These are phyloP conservation scores for Trichoderma semiorbis DNA, from an alignment of 2,329 filamentous ascomycete species.

Conservation along the genomic window DNA sequence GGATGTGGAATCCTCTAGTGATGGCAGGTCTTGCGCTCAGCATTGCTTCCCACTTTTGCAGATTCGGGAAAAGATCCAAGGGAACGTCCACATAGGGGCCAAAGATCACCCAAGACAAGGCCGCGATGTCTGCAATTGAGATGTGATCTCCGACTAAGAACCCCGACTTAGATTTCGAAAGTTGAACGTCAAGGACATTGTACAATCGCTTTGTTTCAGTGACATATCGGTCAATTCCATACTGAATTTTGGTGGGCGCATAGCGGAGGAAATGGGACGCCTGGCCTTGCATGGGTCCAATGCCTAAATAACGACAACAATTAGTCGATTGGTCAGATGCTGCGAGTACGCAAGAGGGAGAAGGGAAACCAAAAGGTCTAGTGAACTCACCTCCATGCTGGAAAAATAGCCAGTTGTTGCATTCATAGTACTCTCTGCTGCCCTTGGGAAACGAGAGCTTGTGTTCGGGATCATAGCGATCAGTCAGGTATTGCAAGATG, in stretches of 20 bases:
- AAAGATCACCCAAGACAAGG: not conserved
- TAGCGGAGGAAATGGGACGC: not conserved
- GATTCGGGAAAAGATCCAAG: not conserved
- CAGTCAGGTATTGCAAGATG: constrained; percentile 6
- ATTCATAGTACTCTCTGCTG: not conserved
- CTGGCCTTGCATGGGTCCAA: not conserved
- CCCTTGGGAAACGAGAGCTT: not conserved
- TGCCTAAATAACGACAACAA: not conserved
- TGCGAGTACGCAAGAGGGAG: not conserved
- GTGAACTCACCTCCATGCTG: not conserved
- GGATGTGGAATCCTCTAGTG: not conserved
- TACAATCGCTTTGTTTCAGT: not conserved
- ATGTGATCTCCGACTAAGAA: constrained; percentile 1
- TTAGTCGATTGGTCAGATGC: not conserved
- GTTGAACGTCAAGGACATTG: not conserved
- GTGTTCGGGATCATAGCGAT: not conserved
- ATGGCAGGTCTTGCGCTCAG: not conserved
- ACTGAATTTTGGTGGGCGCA: not conserved
- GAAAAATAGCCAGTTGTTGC: not conserved
- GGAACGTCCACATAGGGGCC: not conserved
- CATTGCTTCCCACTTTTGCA: constrained; percentile 4
- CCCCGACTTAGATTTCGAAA: not conserved
- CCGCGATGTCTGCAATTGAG: not conserved
- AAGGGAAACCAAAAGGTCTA: too few relatives aligned
- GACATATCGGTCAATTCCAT: not conserved